Base-by-base conservation (phyloP, 78 protist species). In the Dictyostelium citrinum region DNA sequence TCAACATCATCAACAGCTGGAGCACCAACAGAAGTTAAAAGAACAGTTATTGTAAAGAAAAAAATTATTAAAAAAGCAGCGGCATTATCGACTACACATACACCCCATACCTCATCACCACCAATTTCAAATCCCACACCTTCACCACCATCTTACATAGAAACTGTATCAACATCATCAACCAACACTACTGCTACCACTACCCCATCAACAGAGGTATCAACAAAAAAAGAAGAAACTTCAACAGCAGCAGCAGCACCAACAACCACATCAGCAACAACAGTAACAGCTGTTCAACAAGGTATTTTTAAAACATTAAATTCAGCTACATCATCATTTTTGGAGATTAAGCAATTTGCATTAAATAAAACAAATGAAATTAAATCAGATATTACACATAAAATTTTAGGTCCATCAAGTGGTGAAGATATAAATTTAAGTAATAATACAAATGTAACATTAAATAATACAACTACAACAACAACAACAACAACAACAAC, bases 21-120 rank as follows among this genome's bases (percentile, higher is more conserved):
- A 49, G 45, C 76, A 29, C 17, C 14, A 31, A 11, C 29, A 46
- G 68, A 43, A 78, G 9, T 35, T 1, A 78, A 88, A 67, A 78
- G 61, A 88, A 82, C 75, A n/a, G 92, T 85, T 55, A 80, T 80
- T 80, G 61, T 80, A 37, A 85, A 85, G 43, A 85, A 85, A 43
- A 85, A 85, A 61, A 17, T 85, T 9, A 37, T 85, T 5, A 85
- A 85, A 29, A 85, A 71, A 58, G 45, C 82, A 39, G 22, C 29
- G 41, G 20, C 82, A 35, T 29, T 55, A 22, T 12, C 81, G 7
- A 31, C 51, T 22, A 2, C 90, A 68, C 20, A 33, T 8, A 33
- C 81, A 46, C 11, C 83, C 14, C 39, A 8, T n/a, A 41, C 20
- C 4, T 22, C 17, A 1, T 64, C 75, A n/a, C 77, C 77, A 49